These are phyloP conservation scores for Cercophora sp. DNA, from an alignment of 495 filamentous ascomycete genomes.

Conservation along the genomic window DNA sequence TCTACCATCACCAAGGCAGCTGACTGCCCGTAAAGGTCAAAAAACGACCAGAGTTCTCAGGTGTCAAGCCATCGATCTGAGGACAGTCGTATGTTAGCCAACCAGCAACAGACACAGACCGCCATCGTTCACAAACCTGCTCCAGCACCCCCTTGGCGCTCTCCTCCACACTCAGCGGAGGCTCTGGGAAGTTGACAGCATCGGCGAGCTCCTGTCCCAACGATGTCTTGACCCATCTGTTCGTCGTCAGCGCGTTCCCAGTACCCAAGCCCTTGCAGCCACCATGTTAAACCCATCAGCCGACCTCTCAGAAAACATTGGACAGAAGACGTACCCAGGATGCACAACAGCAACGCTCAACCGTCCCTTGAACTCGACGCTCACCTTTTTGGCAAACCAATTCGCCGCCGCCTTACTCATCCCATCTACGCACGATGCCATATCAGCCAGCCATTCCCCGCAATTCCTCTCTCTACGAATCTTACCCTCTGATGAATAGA, in stretches of 20 bases:
- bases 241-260: too few species aligned
- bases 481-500: too few species aligned
- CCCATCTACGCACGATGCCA: too few species aligned
- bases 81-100: background rate
- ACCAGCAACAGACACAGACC: background rate
- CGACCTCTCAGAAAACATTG: too few species aligned
- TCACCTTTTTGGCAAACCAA: conserved; percentile 23
- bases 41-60: conserved; percentile 12
- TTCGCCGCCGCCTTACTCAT: conserved; percentile 30
- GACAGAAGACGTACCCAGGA: conserved; percentile 30
- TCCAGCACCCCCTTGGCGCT: conserved; percentile 25
- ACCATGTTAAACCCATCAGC: too few species aligned
- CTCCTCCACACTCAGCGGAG: conserved; percentile 29
- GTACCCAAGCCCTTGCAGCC: too few species aligned
- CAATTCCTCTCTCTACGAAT: too few species aligned
- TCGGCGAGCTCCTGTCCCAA: conserved; percentile 38
- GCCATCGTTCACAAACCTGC: conserved; percentile 21
- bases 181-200: conserved; percentile 24
- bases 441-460: too few species aligned
- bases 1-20: background rate
- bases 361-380: conserved; percentile 15
- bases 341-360: conserved; percentile 27
- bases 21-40: background rate
- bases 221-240: conserved; percentile 39
- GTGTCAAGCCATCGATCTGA: conserved; percentile 24